Evolutionary conservation across 2,329 filamentous ascomycete genomes (phyloP).

Genomic region (Aureobasidium pullulans): DNA sequence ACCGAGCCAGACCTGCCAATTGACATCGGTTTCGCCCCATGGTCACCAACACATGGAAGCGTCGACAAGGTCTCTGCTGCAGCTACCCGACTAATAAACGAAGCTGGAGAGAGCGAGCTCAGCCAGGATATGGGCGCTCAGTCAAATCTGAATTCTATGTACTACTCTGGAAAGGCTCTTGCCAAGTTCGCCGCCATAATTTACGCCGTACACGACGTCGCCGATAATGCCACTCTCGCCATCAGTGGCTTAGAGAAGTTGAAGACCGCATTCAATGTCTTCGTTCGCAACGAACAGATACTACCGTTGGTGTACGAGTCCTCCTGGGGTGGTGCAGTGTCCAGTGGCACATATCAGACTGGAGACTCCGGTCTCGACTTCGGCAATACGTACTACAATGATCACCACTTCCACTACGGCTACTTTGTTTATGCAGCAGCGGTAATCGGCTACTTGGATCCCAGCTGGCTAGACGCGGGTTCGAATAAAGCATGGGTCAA

Average conservation of each 20-base stretch:
- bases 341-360: constrained; percentile 69
- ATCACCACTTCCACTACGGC: constrained; percentile 60
- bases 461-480: constrained; percentile 55
- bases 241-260: constrained; percentile 43
- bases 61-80: constrained; percentile 34
- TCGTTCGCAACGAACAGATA: constrained; percentile 33
- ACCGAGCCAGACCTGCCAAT: constrained; percentile 64
- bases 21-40: constrained; percentile 71
- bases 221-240: constrained; percentile 47
- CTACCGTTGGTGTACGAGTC: constrained; percentile 50
- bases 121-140: constrained; percentile 67
- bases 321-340: constrained; percentile 74
- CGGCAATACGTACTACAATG: constrained; percentile 78
- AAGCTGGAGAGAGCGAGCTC: constrained; percentile 62
- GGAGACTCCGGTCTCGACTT: constrained; percentile 70
- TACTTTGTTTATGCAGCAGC: constrained; percentile 87
- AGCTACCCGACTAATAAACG: constrained; percentile 42
- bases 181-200: constrained; percentile 38
- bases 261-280: constrained; percentile 42
- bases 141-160: constrained; percentile 76
- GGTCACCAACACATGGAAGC: constrained; percentile 48
- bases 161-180: constrained; percentile 68
- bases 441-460: constrained; percentile 72
- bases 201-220: constrained; percentile 46
- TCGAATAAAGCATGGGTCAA: constrained; percentile 75